phyloP scores from a whole-genome alignment of 2,329 filamentous ascomycete genomes.

The Neopestalotiopsis sp. region DNA sequence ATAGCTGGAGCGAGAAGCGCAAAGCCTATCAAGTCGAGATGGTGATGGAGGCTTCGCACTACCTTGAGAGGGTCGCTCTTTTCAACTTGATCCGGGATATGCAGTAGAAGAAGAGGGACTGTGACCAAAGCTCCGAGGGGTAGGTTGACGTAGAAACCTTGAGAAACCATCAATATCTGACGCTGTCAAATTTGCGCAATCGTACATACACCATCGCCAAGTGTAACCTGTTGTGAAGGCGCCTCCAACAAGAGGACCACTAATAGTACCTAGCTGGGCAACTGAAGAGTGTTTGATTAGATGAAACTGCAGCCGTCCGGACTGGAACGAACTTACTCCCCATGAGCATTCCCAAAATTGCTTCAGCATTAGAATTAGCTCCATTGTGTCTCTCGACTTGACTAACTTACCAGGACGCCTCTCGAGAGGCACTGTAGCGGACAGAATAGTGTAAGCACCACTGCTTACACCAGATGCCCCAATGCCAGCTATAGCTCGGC shows the following conservation, averaged over 20 bases:
- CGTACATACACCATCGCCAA: neutral
- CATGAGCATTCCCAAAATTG: neutral
- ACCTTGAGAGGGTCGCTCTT: neutral
- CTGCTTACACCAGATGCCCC: slow-evolving; percentile 14
- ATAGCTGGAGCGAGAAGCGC: neutral
- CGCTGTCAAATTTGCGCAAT: neutral
- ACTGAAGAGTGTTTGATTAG: neutral
- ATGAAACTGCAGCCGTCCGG: neutral
- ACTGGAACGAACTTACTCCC: neutral
- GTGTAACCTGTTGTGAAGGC: slow-evolving; percentile 2
- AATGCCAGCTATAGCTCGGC: slow-evolving; percentile 19
- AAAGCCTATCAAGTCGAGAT: slow-evolving; percentile 1
- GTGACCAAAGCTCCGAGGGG: slow-evolving; percentile 12
- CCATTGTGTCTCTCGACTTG: neutral
- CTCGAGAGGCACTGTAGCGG: slow-evolving; percentile 15
- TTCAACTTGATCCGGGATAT: neutral
- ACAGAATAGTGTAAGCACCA: slow-evolving; percentile 20
- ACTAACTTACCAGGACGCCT: slow-evolving; percentile 12
- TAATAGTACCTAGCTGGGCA: neutral
- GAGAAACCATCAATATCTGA: neutral
- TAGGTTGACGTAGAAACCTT: slow-evolving; percentile 25
- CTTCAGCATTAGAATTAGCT: neutral
- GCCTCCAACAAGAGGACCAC: neutral
- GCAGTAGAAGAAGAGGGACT: neutral
- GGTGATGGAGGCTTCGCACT: neutral